These are phyloP conservation scores for Gossypium longicalyx DNA, from an alignment of 345 rosid genomes.

Conservation along the genomic window DNA sequence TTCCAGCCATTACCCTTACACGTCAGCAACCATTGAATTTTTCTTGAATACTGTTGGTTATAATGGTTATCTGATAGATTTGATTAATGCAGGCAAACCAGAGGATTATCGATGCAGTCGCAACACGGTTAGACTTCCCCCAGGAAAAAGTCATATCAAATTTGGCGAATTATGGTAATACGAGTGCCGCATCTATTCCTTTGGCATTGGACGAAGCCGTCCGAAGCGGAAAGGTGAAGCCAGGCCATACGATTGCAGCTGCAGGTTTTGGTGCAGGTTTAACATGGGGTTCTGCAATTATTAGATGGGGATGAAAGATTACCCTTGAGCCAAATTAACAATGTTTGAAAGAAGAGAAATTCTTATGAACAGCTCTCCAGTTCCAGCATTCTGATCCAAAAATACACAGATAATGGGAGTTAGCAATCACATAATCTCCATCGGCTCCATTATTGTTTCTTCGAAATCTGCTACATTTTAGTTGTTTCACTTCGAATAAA, in stretches of 20 bases:
- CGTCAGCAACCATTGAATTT: neutral
- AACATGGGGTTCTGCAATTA: slow-evolving; percentile 90
- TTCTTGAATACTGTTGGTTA: neutral
- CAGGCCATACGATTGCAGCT: slow-evolving; percentile 73
- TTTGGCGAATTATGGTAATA: slow-evolving; percentile 85
- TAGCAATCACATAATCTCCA: slow-evolving; percentile 16
- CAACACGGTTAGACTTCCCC: slow-evolving; percentile 74
- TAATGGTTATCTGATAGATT: neutral
- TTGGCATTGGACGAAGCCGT: slow-evolving; percentile 94
- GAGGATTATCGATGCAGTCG: slow-evolving; percentile 90
- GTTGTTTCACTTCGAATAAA: slow-evolving; percentile 19
- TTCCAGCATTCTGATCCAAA: slow-evolving; percentile 9
- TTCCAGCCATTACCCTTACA: neutral
- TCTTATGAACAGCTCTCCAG: slow-evolving; percentile 8
- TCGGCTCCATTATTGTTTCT: slow-evolving; percentile 7
- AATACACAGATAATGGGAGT: slow-evolving; percentile 13
- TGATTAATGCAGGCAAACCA: slow-evolving; percentile 77
- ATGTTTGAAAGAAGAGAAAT: slow-evolving; percentile 5
- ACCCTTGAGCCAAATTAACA: neutral
- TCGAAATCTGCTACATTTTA: slow-evolving; percentile 8
- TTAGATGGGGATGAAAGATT: slow-evolving; percentile 69
- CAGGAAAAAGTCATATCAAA: slow-evolving; percentile 74
- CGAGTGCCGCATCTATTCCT: slow-evolving; percentile 95
- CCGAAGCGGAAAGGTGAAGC: slow-evolving; percentile 78
- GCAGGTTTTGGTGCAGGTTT: slow-evolving; percentile 98